Conservation (phyloP, 306 rosid genomes). For the Oemleria cerasiformis region DNA sequence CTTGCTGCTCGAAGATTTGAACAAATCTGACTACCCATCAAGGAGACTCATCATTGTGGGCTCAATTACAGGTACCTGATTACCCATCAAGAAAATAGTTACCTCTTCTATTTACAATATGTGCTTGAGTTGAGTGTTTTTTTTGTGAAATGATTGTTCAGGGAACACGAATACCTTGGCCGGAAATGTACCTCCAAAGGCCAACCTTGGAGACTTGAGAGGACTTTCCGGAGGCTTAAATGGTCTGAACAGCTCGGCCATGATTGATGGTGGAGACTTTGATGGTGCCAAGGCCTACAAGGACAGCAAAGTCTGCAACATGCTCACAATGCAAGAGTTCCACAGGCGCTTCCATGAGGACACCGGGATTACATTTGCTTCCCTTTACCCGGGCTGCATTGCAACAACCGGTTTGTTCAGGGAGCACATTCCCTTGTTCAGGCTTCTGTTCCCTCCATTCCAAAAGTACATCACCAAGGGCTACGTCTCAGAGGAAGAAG, state of each 20-base stretch:
- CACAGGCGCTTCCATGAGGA: constrained; percentile 85
- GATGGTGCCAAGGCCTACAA: constrained; percentile 99
- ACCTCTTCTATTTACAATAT: neutral
- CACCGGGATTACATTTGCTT: constrained; percentile 84
- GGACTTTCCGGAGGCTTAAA: constrained; percentile 85
- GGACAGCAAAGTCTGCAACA: constrained; percentile 98
- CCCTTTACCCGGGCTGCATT: constrained; percentile 97
- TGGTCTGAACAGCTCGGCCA: constrained; percentile 80
- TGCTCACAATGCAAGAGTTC: constrained; percentile 96
- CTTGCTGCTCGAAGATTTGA: constrained; percentile 69
- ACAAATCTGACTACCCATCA: constrained; percentile 84
- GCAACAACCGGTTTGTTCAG: constrained; percentile 97
- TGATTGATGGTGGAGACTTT: constrained; percentile 92
- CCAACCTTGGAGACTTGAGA: constrained; percentile 95
- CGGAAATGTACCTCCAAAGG: constrained; percentile 99
- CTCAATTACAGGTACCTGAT: constrained; percentile 75
- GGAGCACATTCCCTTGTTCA: constrained; percentile 95
- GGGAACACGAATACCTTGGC: constrained; percentile 97
- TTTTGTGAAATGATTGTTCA: constrained; percentile 31
- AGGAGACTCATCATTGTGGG: constrained; percentile 88
- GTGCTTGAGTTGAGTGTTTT: constrained; percentile 21
- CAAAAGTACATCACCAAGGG: constrained; percentile 97
- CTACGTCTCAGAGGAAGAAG: constrained; percentile 89
- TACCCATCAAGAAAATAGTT: neutral
- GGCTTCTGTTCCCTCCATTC: constrained; percentile 90